Evolutionary conservation across 345 rosid species (phyloP), one percentile per base, ranked within the genome.

Genomic region (Raphanus sativus): DNA sequence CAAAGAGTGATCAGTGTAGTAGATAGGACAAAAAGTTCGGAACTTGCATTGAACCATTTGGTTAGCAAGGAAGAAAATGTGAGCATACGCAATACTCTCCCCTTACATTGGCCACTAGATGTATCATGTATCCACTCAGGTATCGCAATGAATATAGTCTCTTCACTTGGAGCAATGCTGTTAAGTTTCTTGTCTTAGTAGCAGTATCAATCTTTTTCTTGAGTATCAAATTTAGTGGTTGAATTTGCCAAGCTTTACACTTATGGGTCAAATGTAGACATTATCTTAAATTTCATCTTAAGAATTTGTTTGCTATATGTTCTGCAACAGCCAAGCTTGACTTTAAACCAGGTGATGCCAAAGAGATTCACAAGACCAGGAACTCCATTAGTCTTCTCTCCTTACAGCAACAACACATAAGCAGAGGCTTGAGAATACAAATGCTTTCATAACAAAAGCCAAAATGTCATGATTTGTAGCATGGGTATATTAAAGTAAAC

Each of bases 81-180:
- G 94, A 85, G 24, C 84, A 28, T 28, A 2, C 30, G 33, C 93
- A 86, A 10, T 89, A 55, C 68, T 80, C 81, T n/a, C 89, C 91
- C 89, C 91, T 62, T 94, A 87, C 73, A 85, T 87, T 87, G 91
- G 93, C 28, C 96, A 81, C 36, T 90, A 93, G 91, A 55, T 77
- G 48, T 63, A 38, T 63, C 12, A 52, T 52, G 58, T 52, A 21
- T 61, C 58, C 33, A 61, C 24, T 67, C 77, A 80, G 89, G 89
- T 86, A 83, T 50, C 10, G 4, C 74, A 34, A 29, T 61, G 38
- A 9, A 21, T 16, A 2, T 28, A 40, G 28, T 45, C 65, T 70
- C 16, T 55, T 67, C 32, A 4, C 29, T 48, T 28, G 17, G n/a
- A n/a, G n/a, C n/a, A n/a, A n/a, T n/a, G n/a, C n/a, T n/a, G n/a